Percentiles rank a stretch among this genome's conserved stretches.
phyloP scores from a whole-genome alignment of 495 filamentous ascomycete species.

The Hypoxylon crocopeplum region DNA sequence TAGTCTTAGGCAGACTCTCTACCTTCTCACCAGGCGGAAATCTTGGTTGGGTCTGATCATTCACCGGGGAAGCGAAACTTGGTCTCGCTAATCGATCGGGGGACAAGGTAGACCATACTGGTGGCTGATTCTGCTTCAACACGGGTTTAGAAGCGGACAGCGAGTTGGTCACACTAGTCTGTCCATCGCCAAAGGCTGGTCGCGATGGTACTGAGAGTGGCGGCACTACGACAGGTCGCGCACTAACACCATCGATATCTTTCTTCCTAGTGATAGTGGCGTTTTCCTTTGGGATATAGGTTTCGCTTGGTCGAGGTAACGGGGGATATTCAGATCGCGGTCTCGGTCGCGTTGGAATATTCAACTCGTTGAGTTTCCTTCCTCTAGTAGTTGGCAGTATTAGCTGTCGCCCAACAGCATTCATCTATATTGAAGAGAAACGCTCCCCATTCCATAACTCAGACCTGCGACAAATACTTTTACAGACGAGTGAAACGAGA shows the following conservation, averaged over 20 bases:
- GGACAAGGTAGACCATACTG: slow-evolving; percentile 11
- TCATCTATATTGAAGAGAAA: no score
- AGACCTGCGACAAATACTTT: no score
- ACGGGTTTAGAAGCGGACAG: background rate
- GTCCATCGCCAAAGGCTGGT: slow-evolving; percentile 14
- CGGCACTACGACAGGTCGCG: slow-evolving; percentile 8
- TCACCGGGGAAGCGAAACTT: background rate
- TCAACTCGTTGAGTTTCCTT: slow-evolving; percentile 71
- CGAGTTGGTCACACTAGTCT: background rate
- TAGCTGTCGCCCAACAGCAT: no score
- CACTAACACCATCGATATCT: slow-evolving; percentile 2
- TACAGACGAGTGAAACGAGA: no score
- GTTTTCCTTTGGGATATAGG: slow-evolving; percentile 22
- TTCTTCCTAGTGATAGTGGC: slow-evolving; percentile 16
- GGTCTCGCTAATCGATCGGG: background rate
- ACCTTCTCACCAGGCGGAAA: background rate
- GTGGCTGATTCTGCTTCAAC: slow-evolving; percentile 10
- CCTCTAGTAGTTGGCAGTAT: no score
- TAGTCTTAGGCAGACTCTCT: background rate
- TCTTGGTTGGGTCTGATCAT: slow-evolving; percentile 5
- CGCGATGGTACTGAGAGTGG: slow-evolving; percentile 8
- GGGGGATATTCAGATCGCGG: slow-evolving; percentile 42
- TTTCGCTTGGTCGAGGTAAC: slow-evolving; percentile 14
- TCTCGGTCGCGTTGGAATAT: slow-evolving; percentile 65
- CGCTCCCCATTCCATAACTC: no score